Conservation (phyloP, 1,284 basidiomycete genomes). For the Gymnopus androsaceus region DNA sequence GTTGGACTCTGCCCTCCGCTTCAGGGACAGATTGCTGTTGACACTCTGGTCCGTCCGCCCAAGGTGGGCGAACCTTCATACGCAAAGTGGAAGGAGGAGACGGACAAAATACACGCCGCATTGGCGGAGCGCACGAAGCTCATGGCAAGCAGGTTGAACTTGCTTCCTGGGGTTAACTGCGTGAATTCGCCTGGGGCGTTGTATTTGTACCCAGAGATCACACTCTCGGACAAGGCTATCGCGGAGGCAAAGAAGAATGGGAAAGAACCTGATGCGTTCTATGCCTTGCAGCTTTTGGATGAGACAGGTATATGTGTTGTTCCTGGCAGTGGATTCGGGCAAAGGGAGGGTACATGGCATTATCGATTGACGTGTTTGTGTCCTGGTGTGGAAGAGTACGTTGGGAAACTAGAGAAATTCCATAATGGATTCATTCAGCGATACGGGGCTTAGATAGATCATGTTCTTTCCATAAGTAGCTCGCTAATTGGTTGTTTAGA, state of each 20-base stretch:
- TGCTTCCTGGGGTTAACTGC: slow-evolving; percentile 80
- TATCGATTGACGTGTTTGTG: slow-evolving; percentile 88
- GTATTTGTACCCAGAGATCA: slow-evolving; percentile 82
- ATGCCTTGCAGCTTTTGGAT: slow-evolving; percentile 81
- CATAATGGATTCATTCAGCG: slow-evolving; percentile 12
- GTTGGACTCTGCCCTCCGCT: slow-evolving; percentile 89
- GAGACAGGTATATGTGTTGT: slow-evolving; percentile 93
- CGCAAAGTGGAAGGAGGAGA: slow-evolving; percentile 79
- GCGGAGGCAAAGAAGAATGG: slow-evolving; percentile 71
- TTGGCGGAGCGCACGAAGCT: slow-evolving; percentile 70
- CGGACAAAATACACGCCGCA: slow-evolving; percentile 73
- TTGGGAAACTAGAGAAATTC: slow-evolving; percentile 67
- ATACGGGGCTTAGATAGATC: slow-evolving; percentile 1
- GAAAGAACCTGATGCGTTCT: slow-evolving; percentile 86
- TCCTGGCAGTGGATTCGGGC: slow-evolving; percentile 90
- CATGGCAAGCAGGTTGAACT: slow-evolving; percentile 79
- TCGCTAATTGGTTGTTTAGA: no score
- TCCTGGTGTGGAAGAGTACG: slow-evolving; percentile 89
- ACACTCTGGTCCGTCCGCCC: slow-evolving; percentile 88
- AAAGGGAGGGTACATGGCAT: slow-evolving; percentile 85
- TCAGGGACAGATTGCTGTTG: slow-evolving; percentile 88
- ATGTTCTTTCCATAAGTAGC: no score
- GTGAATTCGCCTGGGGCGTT: slow-evolving; percentile 88
- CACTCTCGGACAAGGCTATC: slow-evolving; percentile 70
- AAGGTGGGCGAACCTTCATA: slow-evolving; percentile 75